Conservation (phyloP, 2,329 filamentous ascomycete species). For the Penicillium thymicola region DNA sequence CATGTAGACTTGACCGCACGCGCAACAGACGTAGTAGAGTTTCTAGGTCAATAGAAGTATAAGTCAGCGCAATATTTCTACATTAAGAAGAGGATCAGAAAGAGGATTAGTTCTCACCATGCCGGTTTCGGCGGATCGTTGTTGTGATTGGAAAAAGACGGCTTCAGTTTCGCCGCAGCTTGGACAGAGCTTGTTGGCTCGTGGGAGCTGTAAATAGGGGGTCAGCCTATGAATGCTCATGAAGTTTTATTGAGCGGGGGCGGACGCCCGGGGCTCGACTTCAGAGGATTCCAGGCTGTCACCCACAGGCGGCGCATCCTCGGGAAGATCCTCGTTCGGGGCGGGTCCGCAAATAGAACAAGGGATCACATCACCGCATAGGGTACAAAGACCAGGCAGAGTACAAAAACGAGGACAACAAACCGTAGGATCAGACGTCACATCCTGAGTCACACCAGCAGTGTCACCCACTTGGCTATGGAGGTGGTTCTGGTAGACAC, state of each 20-base stretch:
- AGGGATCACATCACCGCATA: slow-evolving; percentile 57
- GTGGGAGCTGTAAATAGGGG: slow-evolving; percentile 67
- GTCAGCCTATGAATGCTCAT: slow-evolving; percentile 33
- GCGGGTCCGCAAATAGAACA: slow-evolving; percentile 52
- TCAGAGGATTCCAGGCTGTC: slow-evolving; percentile 7
- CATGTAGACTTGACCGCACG: slow-evolving; percentile 81
- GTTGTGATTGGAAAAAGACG: slow-evolving; percentile 98
- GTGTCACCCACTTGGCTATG: slow-evolving; percentile 91
- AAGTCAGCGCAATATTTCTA: slow-evolving; percentile 13
- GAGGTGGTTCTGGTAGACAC: slow-evolving; percentile 93
- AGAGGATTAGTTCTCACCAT: slow-evolving; percentile 69
- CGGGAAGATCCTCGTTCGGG: slow-evolving; percentile 15
- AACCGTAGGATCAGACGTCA: slow-evolving; percentile 97
- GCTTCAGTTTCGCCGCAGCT: slow-evolving; percentile 82
- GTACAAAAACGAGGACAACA: slow-evolving; percentile 61
- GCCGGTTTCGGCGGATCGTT: slow-evolving; percentile 92
- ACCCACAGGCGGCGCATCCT: slow-evolving; percentile 11
- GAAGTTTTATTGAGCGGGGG: slow-evolving; percentile 3
- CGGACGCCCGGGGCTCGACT: neutral
- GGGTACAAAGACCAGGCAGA: slow-evolving; percentile 46
- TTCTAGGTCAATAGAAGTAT: slow-evolving; percentile 54
- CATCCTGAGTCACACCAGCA: slow-evolving; percentile 94
- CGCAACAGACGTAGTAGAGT: slow-evolving; percentile 91
- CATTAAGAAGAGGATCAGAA: neutral
- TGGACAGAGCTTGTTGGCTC: slow-evolving; percentile 81